Conservation (phyloP, 2,329 filamentous ascomycete genomes). For the Fusarium sp. region DNA sequence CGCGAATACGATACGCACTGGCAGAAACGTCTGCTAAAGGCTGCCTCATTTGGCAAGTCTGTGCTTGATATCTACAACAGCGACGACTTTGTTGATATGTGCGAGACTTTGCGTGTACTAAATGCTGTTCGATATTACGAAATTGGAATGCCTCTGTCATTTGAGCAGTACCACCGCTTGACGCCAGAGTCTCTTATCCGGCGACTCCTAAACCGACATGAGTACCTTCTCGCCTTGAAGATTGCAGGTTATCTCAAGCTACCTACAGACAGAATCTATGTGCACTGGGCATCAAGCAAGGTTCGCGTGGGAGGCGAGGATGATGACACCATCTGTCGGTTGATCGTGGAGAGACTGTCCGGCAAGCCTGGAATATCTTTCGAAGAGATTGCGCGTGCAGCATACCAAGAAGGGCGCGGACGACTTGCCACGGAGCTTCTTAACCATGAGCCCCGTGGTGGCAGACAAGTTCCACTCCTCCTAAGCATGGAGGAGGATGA, state of each 20-base stretch:
- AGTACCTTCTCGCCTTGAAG: constrained; percentile 90
- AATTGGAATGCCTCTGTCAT: constrained; percentile 88
- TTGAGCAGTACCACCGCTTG: constrained; percentile 91
- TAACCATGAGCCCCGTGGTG: constrained; percentile 92
- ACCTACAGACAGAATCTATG: constrained; percentile 89
- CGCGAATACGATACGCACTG: constrained; percentile 90
- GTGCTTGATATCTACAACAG: constrained; percentile 97
- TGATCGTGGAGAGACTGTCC: constrained; percentile 86
- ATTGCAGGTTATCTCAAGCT: constrained; percentile 89
- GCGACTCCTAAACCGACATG: constrained; percentile 86
- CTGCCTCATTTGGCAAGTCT: constrained; percentile 96
- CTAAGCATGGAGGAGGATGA: constrained; percentile 96
- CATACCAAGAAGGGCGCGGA: constrained; percentile 91
- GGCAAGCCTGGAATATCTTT: constrained; percentile 95
- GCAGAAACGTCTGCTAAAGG: constrained; percentile 96
- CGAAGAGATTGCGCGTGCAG: constrained; percentile 90
- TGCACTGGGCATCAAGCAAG: constrained; percentile 97
- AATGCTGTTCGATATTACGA: constrained; percentile 94
- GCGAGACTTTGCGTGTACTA: constrained; percentile 89
- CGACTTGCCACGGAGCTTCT: constrained; percentile 91
- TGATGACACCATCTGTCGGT: constrained; percentile 85
- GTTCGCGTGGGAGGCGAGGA: constrained; percentile 86
- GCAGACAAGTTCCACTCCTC: constrained; percentile 94
- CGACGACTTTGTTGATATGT: constrained; percentile 99
- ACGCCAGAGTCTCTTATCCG: constrained; percentile 90